Evolutionary conservation across 2,329 filamentous ascomycete genomes (phyloP), one percentile per base, ranked within the genome.

Genomic region (Didymella pinodella): DNA sequence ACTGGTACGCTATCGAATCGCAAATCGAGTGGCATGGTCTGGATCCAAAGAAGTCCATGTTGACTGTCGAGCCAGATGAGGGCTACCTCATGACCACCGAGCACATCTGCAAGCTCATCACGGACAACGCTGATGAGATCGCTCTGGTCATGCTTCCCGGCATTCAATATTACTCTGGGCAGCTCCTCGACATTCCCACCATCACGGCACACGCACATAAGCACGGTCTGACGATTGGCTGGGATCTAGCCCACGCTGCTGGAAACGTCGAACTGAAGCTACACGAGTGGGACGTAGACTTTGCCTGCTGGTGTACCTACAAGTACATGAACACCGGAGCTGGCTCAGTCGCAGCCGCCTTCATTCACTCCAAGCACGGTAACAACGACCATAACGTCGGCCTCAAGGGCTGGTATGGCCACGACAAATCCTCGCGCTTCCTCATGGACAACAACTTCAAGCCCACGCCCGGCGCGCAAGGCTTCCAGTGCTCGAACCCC

Each of bases 301-400:
- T 96, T 69, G 92, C 93, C 4, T 91, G 86, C 56, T 97, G 93
- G 93, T 97, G 93, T 78, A 93, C 88, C 3, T 97, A 96, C 83
- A 97, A 97, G 80, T 97, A 97, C 80, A 85, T 96, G 74, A 96
- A 96, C 72, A 87, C 88, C 11, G 93, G 93, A 0, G 91, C 93
- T 0, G 93, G 93, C 4, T 84, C 88, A 11, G 94, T 95, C 62
- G 91, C 86, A 1, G 92, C 89, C 0, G 82, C 89, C 1, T 97
- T 92, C 67, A 88, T 97, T 6, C 92, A 96, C 76, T 85, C 90
- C 71, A 83, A 82, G 51, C 90, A 95, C 74, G 87, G 89, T 46
- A 74, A 77, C 40, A 87, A 90, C 38, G 66, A 64, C 5, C 92
- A 87, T 69, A 83, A 83, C 26, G 87, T 85, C 7, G 85, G 93